phyloP scores from a whole-genome alignment of 225 moss, liverwort and hornwort species.

The Marchantia paleacea region DNA sequence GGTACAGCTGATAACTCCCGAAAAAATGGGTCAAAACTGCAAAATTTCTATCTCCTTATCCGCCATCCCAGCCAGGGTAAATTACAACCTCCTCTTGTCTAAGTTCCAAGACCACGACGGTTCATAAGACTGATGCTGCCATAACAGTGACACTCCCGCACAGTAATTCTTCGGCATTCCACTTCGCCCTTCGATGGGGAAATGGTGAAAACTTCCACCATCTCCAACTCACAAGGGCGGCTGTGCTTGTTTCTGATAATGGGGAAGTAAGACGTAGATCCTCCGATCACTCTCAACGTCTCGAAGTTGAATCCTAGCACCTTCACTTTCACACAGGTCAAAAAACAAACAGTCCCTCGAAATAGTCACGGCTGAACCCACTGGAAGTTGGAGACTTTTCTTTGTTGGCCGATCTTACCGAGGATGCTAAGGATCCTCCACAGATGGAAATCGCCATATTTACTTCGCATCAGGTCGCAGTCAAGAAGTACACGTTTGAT shows the following conservation, averaged over 20 bases:
- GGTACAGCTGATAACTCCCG: background rate
- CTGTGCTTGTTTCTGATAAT: background rate
- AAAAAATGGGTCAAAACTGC: constrained; percentile 4
- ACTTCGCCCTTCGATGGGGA: background rate
- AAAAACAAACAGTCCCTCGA: background rate
- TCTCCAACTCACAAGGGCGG: background rate
- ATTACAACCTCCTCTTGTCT: background rate
- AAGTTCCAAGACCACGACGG: background rate
- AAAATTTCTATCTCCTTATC: background rate
- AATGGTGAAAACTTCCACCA: background rate
- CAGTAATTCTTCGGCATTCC: background rate
- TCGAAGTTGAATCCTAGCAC: background rate
- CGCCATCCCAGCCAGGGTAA: background rate
- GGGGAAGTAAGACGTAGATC: background rate
- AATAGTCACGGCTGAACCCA: background rate
- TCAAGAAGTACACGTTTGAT: constrained; percentile 10
- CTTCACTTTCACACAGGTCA: background rate
- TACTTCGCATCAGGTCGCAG: constrained; percentile 7
- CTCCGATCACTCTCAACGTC: background rate
- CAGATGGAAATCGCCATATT: background rate
- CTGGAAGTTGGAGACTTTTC: background rate
- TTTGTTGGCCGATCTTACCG: background rate
- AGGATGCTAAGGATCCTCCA: constrained; percentile 5
- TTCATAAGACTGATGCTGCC: background rate
- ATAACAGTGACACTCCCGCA: background rate